Evolutionary conservation across 345 rosid genomes (phyloP).

Genomic region (Excoecaria agallocha): DNA sequence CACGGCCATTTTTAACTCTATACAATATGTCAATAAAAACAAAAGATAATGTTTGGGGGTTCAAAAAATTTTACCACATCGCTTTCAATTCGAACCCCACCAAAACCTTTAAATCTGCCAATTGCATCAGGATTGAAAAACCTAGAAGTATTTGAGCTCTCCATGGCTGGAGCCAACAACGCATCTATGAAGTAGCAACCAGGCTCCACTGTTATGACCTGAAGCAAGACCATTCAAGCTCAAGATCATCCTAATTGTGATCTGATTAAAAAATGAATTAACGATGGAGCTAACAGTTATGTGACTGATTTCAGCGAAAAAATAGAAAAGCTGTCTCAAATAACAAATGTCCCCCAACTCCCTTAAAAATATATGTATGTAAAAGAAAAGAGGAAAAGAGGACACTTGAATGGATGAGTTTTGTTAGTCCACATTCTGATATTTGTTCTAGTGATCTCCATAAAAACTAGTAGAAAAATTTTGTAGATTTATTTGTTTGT

Average conservation of each 20-base stretch:
- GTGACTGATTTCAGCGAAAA: background rate
- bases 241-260: background rate
- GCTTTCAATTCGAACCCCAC: too few species aligned
- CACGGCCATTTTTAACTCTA: too few species aligned
- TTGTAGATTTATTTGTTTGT: background rate
- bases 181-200: too few species aligned
- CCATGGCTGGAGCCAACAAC: too few species aligned
- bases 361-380: background rate
- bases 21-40: too few species aligned
- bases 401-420: background rate
- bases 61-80: too few species aligned
- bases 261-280: background rate
- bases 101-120: too few species aligned
- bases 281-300: background rate
- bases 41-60: too few species aligned
- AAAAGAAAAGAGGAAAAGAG: background rate
- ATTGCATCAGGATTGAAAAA: too few species aligned
- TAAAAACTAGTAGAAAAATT: background rate
- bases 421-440: background rate
- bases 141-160: too few species aligned
- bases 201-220: slow-evolving; percentile 98
- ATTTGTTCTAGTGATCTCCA: background rate
- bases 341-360: background rate
- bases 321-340: background rate
- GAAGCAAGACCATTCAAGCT: slow-evolving; percentile 14